Percentiles rank a stretch among this genome's conserved stretches.
phyloP scores from a whole-genome alignment of 2,329 filamentous ascomycete genomes.

The Fusarium anthophilum region DNA sequence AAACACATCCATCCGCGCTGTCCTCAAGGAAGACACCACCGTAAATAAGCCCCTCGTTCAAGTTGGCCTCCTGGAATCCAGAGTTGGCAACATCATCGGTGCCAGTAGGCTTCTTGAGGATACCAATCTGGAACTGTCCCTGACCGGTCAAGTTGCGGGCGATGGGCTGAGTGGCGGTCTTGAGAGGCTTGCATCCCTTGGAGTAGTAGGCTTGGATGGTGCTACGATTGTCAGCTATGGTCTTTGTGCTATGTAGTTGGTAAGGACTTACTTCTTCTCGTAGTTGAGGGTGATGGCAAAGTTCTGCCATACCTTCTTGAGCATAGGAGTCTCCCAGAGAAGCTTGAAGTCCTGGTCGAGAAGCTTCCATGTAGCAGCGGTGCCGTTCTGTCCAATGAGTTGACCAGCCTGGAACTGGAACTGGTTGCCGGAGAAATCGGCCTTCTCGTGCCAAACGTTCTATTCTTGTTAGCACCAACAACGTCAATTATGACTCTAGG shows the following conservation, averaged over 20 bases:
- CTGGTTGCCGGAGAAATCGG: conserved; percentile 60
- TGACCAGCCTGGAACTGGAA: conserved; percentile 65
- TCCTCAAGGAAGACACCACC: conserved; percentile 64
- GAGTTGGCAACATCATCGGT: conserved; percentile 56
- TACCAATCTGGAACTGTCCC: conserved; percentile 70
- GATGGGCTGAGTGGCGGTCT: conserved; percentile 56
- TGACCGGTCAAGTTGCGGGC: conserved; percentile 63
- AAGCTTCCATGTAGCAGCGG: conserved; percentile 54
- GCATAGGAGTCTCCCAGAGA: conserved; percentile 62
- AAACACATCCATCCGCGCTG: conserved; percentile 52
- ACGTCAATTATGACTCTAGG: accelerated
- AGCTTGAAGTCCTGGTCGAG: conserved; percentile 59
- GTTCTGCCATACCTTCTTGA: conserved; percentile 66
- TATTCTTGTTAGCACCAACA: neutral
- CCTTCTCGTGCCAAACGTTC: conserved; percentile 57
- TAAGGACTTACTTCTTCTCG: conserved; percentile 57
- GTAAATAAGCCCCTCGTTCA: conserved; percentile 63
- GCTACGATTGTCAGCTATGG: conserved; percentile 47
- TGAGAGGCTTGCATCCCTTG: conserved; percentile 54
- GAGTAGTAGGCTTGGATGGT: conserved; percentile 69
- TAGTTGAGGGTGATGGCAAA: conserved; percentile 69
- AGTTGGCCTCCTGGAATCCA: conserved; percentile 58
- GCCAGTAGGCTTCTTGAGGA: conserved; percentile 69
- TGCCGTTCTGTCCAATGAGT: conserved; percentile 53
- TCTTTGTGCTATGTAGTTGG: neutral